These are phyloP conservation scores for Phytophthora pluvialis DNA, from an alignment of 352 stramenopile genomes.

Conservation along the genomic window DNA sequence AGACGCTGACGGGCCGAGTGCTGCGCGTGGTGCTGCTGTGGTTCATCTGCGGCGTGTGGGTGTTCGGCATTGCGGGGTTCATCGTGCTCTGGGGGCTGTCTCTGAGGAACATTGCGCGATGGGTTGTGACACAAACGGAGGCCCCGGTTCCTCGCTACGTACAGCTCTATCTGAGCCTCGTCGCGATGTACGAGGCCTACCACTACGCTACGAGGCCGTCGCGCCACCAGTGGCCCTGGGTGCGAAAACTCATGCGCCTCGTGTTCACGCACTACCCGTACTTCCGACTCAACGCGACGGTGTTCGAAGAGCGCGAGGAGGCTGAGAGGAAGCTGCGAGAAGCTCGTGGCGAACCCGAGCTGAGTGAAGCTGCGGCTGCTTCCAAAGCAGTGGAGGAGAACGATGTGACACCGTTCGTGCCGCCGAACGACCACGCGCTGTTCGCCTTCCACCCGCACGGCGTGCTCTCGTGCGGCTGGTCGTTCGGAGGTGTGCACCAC, in stretches of 20 bases:
- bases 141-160: slow-evolving; percentile 11
- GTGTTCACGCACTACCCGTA: slow-evolving; percentile 57
- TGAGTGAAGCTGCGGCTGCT: background rate
- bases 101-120: slow-evolving; percentile 6
- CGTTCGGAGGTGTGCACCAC: slow-evolving; percentile 58
- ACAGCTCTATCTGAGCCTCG: slow-evolving; percentile 33
- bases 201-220: slow-evolving; percentile 28
- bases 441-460: slow-evolving; percentile 74
- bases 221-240: slow-evolving; percentile 43
- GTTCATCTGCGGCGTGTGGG: slow-evolving; percentile 29
- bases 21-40: slow-evolving; percentile 22
- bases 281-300: slow-evolving; percentile 48
- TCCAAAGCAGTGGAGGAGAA: slow-evolving; percentile 15
- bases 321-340: slow-evolving; percentile 13
- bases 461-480: slow-evolving; percentile 58
- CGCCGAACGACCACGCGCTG: slow-evolving; percentile 20
- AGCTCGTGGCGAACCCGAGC: background rate
- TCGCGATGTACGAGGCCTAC: slow-evolving; percentile 51
- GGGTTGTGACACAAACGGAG: background rate
- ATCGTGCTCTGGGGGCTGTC: slow-evolving; percentile 15
- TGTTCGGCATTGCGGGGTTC: slow-evolving; percentile 28
- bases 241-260: slow-evolving; percentile 44
- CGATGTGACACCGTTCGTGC: slow-evolving; percentile 5
- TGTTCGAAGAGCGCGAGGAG: slow-evolving; percentile 46
- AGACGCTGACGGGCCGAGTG: background rate